Evolutionary conservation across 306 rosid species (phyloP).

Genomic region (Benincasa hispida): DNA sequence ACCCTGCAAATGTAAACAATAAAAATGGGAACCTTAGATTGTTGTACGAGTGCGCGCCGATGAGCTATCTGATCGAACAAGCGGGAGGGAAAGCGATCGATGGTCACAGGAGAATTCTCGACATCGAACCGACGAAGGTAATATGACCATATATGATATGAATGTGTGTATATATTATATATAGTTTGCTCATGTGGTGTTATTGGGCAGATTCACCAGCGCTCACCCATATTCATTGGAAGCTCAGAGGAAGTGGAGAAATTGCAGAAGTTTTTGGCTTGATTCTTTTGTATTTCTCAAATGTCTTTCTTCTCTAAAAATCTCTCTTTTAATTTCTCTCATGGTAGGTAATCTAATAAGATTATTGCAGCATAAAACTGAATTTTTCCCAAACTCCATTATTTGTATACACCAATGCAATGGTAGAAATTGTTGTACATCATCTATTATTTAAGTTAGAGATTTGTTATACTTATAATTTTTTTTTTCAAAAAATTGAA

Average conservation of each 20-base stretch:
- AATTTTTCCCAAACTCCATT: background rate
- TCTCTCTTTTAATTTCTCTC: background rate
- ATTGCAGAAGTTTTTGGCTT: conserved; percentile 18
- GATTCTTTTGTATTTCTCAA: background rate
- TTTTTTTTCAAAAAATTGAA: background rate
- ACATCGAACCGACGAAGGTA: conserved; percentile 23
- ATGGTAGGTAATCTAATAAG: background rate
- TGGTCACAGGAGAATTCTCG: conserved; percentile 24
- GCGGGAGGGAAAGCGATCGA: conserved; percentile 33
- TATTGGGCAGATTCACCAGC: conserved; percentile 24
- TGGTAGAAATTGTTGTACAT: background rate
- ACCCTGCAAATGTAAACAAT: conserved; percentile 22
- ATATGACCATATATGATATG: background rate
- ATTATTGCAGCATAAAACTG: background rate
- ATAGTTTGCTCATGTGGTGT: background rate
- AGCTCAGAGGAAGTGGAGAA: conserved; percentile 27
- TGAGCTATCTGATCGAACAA: conserved; percentile 32
- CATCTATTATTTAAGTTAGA: background rate
- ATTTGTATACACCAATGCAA: background rate
- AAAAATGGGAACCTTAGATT: conserved; percentile 27
- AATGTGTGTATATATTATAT: background rate
- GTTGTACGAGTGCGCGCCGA: conserved; percentile 33
- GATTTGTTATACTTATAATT: background rate
- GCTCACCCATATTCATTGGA: conserved; percentile 24
- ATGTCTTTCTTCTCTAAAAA: background rate